Evolutionary conservation across 2,329 filamentous ascomycete species (phyloP).

Genomic region (Aureobasidium leucospermi): DNA sequence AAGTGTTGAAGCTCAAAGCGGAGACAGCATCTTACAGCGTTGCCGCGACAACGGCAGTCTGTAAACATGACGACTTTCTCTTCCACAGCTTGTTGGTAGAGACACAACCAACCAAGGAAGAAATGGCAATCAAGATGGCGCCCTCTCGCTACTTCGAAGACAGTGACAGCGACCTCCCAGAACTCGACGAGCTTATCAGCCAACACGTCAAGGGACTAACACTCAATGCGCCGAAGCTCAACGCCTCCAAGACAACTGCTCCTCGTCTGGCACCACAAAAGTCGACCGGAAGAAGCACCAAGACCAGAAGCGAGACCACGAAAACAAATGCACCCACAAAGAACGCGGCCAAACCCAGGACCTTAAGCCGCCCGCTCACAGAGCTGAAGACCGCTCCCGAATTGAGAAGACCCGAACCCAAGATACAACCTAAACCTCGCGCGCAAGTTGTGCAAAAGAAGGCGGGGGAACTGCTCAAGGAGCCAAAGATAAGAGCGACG

Average conservation of each 20-base stretch:
- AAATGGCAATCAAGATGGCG: conserved; percentile 4
- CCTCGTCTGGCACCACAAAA: not conserved
- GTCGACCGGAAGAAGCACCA: not conserved
- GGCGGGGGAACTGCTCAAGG: not conserved
- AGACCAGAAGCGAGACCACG: not conserved
- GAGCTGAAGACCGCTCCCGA: conserved; percentile 1
- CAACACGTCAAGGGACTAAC: conserved; percentile 12
- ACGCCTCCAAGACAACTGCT: not conserved
- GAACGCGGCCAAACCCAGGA: not conserved
- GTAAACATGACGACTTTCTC: conserved; percentile 1
- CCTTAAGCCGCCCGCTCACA: not conserved
- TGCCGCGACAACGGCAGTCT: not conserved
- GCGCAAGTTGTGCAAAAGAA: not conserved
- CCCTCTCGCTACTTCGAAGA: not conserved
- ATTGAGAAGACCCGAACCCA: not conserved
- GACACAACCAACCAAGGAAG: not conserved
- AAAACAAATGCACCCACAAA: not conserved
- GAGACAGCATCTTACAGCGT: not conserved
- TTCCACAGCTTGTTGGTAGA: not conserved
- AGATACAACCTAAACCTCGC: not conserved
- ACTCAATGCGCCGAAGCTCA: not conserved
- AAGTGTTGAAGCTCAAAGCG: not conserved
- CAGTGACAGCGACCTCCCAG: conserved; percentile 15
- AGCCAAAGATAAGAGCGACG: not conserved
- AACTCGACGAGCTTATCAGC: conserved; percentile 18